phyloP scores from a whole-genome alignment of 257 asterid species.

The Cynanchum wilfordii region DNA sequence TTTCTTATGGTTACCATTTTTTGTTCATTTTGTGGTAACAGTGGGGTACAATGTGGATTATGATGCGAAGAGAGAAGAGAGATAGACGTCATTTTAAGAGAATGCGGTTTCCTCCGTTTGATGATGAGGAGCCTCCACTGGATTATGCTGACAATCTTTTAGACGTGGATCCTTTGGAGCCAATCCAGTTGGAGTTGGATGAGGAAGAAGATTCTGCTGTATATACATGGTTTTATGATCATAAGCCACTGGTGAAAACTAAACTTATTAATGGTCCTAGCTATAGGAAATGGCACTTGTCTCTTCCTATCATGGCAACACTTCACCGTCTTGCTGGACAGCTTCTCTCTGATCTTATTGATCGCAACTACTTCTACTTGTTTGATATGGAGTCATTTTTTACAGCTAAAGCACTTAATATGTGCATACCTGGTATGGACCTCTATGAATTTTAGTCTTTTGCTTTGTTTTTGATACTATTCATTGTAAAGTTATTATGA shows the following conservation, averaged over 20 bases:
- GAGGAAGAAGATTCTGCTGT: constrained; percentile 99
- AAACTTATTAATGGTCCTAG: constrained; percentile 98
- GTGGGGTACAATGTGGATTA: constrained; percentile 99
- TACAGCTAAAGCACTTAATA: constrained; percentile 94
- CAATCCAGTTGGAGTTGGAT: constrained; percentile 91
- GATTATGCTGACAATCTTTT: constrained; percentile 96
- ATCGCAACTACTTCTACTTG: constrained; percentile 85
- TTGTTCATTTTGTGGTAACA: constrained; percentile 14
- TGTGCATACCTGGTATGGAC: constrained; percentile 91
- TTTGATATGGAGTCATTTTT: constrained; percentile 98
- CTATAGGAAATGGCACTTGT: constrained; percentile 95
- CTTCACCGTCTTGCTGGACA: constrained; percentile 98
- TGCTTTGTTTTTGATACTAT: not conserved
- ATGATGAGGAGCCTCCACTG: constrained; percentile 96
- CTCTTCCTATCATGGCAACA: constrained; percentile 97
- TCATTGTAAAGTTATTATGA: not conserved
- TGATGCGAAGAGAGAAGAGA: constrained; percentile 99
- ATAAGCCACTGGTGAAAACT: constrained; percentile 92
- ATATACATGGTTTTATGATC: constrained; percentile 96
- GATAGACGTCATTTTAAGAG: constrained; percentile 97
- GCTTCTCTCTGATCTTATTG: constrained; percentile 88
- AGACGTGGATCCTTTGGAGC: constrained; percentile 97
- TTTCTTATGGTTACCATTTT: not conserved
- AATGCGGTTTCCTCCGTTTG: constrained; percentile 98
- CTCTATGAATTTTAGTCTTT: not conserved